These are phyloP conservation scores for Yamadazyma phyllophila DNA, from an alignment of 805 yeast species.

Conservation along the genomic window DNA sequence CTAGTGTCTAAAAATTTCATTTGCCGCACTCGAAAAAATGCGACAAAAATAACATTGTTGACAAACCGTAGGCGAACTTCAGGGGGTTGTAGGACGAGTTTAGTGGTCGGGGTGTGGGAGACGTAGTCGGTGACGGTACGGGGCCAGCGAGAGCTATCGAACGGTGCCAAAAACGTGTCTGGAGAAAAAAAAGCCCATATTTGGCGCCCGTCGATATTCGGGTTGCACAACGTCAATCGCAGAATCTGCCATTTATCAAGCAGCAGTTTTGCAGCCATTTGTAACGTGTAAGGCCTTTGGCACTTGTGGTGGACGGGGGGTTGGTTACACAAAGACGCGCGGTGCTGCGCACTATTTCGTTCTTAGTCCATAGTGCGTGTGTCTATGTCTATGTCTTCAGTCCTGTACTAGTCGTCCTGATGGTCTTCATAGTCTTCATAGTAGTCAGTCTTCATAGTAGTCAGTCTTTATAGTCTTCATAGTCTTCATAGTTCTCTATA, in stretches of 20 bases:
- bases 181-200: neutral
- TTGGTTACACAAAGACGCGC: slow-evolving; percentile 4
- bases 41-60: neutral
- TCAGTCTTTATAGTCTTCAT: no score
- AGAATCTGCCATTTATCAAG: neutral
- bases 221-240: neutral
- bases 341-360: neutral
- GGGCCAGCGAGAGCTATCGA: no score
- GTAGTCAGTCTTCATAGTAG: no score
- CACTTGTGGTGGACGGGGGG: neutral
- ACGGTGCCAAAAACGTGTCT: neutral
- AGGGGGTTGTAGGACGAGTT: no score
- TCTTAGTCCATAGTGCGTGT: no score
- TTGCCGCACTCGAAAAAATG: neutral
- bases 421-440: no score
- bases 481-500: no score
- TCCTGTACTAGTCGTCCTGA: no score
- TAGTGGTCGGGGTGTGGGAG: no score
- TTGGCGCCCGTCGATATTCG: neutral
- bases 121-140: no score
- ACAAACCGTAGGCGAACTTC: neutral
- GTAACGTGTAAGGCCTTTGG: neutral
- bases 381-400: no score
- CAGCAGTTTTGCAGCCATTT: slow-evolving; percentile 5
- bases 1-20: neutral